phyloP scores from a whole-genome alignment of 1,139 yeast genomes.

The Maudiozyma humilis region DNA sequence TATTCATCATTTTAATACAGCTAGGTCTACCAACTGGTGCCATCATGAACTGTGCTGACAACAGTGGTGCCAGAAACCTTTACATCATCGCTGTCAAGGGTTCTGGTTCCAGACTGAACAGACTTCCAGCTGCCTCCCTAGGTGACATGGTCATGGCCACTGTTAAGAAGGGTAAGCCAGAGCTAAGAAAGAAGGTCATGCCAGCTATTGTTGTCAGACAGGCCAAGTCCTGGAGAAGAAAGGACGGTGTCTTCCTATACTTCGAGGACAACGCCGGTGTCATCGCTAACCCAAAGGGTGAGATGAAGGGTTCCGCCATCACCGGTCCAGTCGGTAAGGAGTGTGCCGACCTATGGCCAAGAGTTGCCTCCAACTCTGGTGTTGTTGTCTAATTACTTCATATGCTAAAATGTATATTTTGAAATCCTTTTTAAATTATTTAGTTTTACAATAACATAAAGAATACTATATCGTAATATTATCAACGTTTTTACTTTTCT shows the following conservation, averaged over 20 bases:
- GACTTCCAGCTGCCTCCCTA: conserved; percentile 99
- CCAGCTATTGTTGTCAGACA: conserved; percentile 99
- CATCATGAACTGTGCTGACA: conserved; percentile 99
- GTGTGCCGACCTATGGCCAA: conserved; percentile 99
- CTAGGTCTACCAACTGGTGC: conserved; percentile 99
- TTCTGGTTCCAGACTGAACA: conserved; percentile 98
- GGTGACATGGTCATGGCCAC: conserved; percentile 99
- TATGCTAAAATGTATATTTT: conserved; percentile 5
- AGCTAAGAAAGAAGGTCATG: conserved; percentile 99
- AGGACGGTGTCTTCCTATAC: conserved; percentile 99
- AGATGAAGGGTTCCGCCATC: conserved; percentile 99
- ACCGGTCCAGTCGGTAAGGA: conserved; percentile 99
- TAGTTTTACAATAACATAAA: conserved; percentile 7
- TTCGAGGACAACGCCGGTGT: conserved; percentile 99
- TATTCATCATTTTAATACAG: conserved; percentile 32
- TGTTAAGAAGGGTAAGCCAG: conserved; percentile 99
- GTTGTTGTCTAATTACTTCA: conserved; percentile 75
- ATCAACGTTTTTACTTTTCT: too few species aligned
- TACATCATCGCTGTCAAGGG: conserved; percentile 99
- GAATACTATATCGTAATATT: conserved; percentile 3
- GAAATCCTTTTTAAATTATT: conserved; percentile 4
- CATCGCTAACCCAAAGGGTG: conserved; percentile 99
- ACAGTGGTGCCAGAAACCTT: conserved; percentile 99
- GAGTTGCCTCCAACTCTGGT: conserved; percentile 99
- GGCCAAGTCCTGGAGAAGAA: conserved; percentile 99